These are phyloP conservation scores for Zygosaccharomyces sapae DNA, from an alignment of 1,139 yeast genomes.

Conservation along the genomic window DNA sequence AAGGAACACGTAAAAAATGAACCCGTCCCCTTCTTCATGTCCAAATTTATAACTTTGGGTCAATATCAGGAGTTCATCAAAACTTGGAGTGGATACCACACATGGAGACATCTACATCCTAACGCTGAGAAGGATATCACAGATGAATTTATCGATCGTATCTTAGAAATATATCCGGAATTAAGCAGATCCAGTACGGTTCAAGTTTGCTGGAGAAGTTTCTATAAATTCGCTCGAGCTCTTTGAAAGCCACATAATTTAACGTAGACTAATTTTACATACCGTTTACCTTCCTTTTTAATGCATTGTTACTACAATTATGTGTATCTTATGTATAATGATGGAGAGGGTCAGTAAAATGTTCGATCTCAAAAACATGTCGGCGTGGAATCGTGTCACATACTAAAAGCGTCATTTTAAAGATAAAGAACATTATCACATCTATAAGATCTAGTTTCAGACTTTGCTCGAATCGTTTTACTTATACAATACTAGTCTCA, in stretches of 20 bases:
- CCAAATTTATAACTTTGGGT: slow-evolving; percentile 42
- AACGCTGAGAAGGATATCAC: slow-evolving; percentile 34
- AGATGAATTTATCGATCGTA: slow-evolving; percentile 27
- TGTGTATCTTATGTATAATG: too few species aligned
- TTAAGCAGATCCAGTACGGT: slow-evolving; percentile 35
- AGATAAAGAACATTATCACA: too few species aligned
- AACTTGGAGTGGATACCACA: slow-evolving; percentile 70
- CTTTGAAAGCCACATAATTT: not conserved
- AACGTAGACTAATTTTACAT: too few species aligned
- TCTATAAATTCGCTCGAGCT: slow-evolving; percentile 38
- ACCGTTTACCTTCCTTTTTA: too few species aligned
- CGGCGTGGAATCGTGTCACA: too few species aligned
- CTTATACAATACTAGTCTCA: too few species aligned
- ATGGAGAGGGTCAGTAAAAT: too few species aligned
- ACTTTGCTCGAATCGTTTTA: too few species aligned
- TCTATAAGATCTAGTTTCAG: too few species aligned
- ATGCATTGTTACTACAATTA: too few species aligned
- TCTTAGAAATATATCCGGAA: slow-evolving; percentile 31
- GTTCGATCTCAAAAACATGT: too few species aligned
- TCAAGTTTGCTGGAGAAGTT: slow-evolving; percentile 40
- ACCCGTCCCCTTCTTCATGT: slow-evolving; percentile 39
- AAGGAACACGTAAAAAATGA: slow-evolving; percentile 5
- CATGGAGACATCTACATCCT: slow-evolving; percentile 48
- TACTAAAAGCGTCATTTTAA: too few species aligned
- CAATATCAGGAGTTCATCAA: slow-evolving; percentile 49